Percentiles rank a stretch among this genome's conserved stretches.
These are phyloP conservation scores for Pseudohyphozyma bogoriensis DNA, from an alignment of 768 basidiomycete genomes.

Conservation along the genomic window DNA sequence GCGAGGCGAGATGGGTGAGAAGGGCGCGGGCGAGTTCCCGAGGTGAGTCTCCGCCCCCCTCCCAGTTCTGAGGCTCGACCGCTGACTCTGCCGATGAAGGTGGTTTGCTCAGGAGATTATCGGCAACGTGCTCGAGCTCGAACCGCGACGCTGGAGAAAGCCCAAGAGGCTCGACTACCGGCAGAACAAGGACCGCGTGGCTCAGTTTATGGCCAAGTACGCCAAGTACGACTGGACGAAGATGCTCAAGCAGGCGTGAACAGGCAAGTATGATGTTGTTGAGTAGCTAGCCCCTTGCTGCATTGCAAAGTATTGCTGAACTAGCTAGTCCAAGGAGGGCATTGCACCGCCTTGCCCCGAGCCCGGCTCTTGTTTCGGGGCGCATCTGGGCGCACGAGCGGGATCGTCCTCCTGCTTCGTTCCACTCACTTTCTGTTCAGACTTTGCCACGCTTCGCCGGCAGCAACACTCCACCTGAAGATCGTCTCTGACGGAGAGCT, in stretches of 20 bases:
- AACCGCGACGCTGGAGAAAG: slow-evolving; percentile 72
- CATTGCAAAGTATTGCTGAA: too few relatives aligned
- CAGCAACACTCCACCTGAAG: too few relatives aligned
- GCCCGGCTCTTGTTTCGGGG: too few relatives aligned
- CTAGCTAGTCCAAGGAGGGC: too few relatives aligned
- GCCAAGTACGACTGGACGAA: slow-evolving; percentile 45
- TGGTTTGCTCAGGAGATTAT: slow-evolving; percentile 94
- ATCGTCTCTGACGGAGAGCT: too few relatives aligned
- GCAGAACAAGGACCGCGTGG: slow-evolving; percentile 60
- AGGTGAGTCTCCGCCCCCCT: slow-evolving; percentile 50
- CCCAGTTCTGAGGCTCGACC: neutral
- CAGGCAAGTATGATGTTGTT: neutral
- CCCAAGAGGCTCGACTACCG: slow-evolving; percentile 64
- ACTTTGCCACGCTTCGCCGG: too few relatives aligned
- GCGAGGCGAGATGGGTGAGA: slow-evolving; percentile 55
- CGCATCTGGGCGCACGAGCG: too few relatives aligned
- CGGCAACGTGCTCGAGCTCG: slow-evolving; percentile 77
- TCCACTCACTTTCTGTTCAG: too few relatives aligned
- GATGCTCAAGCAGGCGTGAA: neutral
- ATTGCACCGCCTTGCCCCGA: too few relatives aligned
- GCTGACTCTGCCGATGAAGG: slow-evolving; percentile 40
- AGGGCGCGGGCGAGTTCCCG: slow-evolving; percentile 85
- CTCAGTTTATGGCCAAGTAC: slow-evolving; percentile 62
- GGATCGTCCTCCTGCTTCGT: too few relatives aligned
- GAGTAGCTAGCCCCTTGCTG: too few relatives aligned